phyloP scores from a whole-genome alignment of 495 filamentous ascomycete species.

The Chaetomium fimeti region DNA sequence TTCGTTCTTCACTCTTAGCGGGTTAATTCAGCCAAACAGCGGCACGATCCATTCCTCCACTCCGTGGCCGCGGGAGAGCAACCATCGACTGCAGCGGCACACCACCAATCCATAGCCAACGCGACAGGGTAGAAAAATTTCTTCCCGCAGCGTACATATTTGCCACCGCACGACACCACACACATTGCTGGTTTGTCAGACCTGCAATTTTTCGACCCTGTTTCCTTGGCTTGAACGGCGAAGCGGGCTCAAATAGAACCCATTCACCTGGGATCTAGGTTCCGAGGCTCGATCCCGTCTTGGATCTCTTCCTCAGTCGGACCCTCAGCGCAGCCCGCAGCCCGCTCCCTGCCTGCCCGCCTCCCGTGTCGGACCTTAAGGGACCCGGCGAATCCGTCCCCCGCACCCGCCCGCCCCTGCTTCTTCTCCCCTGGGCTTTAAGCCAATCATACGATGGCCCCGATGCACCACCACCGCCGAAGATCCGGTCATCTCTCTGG shows the following conservation, averaged over 20 bases:
- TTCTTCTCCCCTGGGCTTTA: constrained; percentile 8
- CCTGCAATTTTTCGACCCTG: constrained; percentile 14
- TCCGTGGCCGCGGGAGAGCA: constrained; percentile 1
- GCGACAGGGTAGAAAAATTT: constrained; percentile 27
- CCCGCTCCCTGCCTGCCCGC: constrained; percentile 15
- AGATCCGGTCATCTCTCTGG: constrained; percentile 50
- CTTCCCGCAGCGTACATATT: constrained; percentile 37
- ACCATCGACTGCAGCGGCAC: constrained; percentile 18
- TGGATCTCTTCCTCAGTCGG: neutral
- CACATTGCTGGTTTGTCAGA: constrained; percentile 16
- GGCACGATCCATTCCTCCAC: constrained; percentile 15
- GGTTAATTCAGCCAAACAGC: constrained; percentile 20
- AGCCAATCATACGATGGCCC: constrained; percentile 33
- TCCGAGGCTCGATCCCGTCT: neutral
- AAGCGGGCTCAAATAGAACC: constrained; percentile 13
- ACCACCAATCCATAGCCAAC: constrained; percentile 12
- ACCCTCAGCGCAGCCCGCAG: neutral
- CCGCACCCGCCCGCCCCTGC: constrained; percentile 22
- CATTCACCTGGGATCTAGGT: neutral
- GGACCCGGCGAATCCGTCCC: constrained; percentile 18
- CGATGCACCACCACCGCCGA: constrained; percentile 53
- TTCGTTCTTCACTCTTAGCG: constrained; percentile 5
- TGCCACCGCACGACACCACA: constrained; percentile 31
- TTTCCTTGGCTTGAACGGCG: constrained; percentile 2
- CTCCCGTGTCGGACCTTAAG: constrained; percentile 15